A percentile compares a stretch with the other conserved stretches of the same genome.
phyloP scores from a whole-genome alignment of 2,329 filamentous ascomycete species.

The Penicillium sp. region DNA sequence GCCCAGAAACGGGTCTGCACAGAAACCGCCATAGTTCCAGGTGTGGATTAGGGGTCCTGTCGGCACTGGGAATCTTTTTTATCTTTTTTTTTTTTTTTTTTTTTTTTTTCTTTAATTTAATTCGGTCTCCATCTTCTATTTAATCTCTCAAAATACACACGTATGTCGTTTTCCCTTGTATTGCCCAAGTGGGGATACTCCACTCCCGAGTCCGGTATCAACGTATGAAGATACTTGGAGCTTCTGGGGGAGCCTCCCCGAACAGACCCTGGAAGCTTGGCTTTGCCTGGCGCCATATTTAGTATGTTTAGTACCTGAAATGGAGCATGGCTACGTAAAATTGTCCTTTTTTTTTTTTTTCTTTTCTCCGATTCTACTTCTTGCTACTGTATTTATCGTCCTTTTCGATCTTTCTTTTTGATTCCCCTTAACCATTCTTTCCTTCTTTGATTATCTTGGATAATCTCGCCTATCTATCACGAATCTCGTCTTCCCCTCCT shows the following conservation, averaged over 20 bases:
- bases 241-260: conserved; percentile 20
- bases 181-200: conserved; percentile 1
- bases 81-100: conserved; percentile 2
- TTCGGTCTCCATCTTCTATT: not conserved
- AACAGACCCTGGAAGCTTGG: conserved; percentile 28
- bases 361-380: conserved; percentile 1
- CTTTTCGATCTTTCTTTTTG: not conserved
- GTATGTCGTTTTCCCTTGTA: not conserved
- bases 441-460: not conserved
- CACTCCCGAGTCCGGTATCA: conserved; percentile 15
- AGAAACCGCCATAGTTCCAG: conserved; percentile 16
- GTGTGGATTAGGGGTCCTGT: conserved; percentile 22
- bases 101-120: conserved; percentile 1
- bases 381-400: not conserved
- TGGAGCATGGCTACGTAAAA: conserved; percentile 2
- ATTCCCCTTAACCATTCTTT: not conserved
- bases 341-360: conserved; percentile 3
- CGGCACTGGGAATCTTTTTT: not conserved
- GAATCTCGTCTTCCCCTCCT: not conserved
- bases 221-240: conserved; percentile 9
- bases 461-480: conserved; percentile 5
- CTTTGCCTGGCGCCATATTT: conserved; percentile 13
- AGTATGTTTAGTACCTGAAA: conserved; percentile 20
- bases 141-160: not conserved
- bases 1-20: conserved; percentile 24